Evolutionary conservation across 2,329 filamentous ascomycete genomes (phyloP).

Genomic region (Stachybotrys echinatus): DNA sequence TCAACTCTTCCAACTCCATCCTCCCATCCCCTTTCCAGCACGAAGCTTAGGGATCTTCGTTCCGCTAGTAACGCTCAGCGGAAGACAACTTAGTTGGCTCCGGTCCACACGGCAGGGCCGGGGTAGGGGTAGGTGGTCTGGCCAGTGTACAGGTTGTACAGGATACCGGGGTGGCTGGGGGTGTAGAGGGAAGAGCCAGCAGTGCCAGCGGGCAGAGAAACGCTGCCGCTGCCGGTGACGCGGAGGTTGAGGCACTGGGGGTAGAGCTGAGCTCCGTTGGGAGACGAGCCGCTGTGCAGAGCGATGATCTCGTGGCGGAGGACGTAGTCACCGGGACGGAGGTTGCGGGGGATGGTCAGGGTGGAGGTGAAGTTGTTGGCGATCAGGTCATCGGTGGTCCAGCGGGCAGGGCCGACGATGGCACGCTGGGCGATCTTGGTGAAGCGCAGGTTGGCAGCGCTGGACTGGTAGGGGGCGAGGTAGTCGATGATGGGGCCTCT

Average conservation of each 20-base stretch:
- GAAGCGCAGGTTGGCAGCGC: conserved; percentile 48
- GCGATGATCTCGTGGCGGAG: conserved; percentile 46
- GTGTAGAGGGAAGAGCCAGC: conserved; percentile 19
- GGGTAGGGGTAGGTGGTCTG: conserved; percentile 13
- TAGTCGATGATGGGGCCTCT: conserved; percentile 55
- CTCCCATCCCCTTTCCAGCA: too few relatives aligned
- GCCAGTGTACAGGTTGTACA: conserved; percentile 18
- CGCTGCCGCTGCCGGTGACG: conserved; percentile 31
- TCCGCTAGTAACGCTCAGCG: too few relatives aligned
- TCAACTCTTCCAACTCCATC: too few relatives aligned
- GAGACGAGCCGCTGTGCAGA: conserved; percentile 32
- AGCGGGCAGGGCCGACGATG: conserved; percentile 26
- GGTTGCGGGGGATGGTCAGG: conserved; percentile 22
- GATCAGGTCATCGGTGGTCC: conserved; percentile 35
- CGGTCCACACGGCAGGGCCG: conserved; percentile 13
- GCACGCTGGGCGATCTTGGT: conserved; percentile 58
- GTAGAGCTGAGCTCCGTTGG: conserved; percentile 43
- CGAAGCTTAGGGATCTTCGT: too few relatives aligned
- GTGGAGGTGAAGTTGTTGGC: conserved; percentile 23
- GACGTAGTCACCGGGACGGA: conserved; percentile 35
- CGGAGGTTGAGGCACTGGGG: conserved; percentile 44
- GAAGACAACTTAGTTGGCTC: conserved; percentile 6
- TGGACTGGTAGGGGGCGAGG: conserved; percentile 49
- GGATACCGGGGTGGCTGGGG: conserved; percentile 16
- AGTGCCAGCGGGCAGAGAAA: conserved; percentile 18